A percentile compares a stretch with the other conserved stretches of the same genome.
Conservation (phyloP, 306 rosid genomes). For the Vicia faba region DNA sequence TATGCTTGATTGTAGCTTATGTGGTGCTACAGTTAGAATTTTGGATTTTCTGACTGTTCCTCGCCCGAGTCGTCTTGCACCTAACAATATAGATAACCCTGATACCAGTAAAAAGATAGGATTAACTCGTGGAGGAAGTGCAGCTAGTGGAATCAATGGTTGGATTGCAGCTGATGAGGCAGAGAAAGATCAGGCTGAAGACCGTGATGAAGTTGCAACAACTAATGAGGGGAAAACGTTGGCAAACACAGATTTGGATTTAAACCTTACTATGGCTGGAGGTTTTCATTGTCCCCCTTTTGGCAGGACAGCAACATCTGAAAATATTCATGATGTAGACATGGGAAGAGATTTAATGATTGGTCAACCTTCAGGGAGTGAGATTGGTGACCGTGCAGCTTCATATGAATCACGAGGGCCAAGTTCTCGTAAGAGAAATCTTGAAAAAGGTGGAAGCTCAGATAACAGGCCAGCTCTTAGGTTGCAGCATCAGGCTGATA, state of each 20-base stretch:
- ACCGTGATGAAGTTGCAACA: conserved; percentile 96
- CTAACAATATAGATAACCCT: conserved; percentile 76
- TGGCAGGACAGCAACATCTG: conserved; percentile 69
- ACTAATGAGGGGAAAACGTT: conserved; percentile 59
- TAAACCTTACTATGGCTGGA: conserved; percentile 93
- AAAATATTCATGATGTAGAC: conserved; percentile 67
- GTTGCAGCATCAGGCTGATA: conserved; percentile 95
- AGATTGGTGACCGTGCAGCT: conserved; percentile 95
- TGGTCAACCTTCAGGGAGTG: conserved; percentile 97
- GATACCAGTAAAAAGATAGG: conserved; percentile 90
- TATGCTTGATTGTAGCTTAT: conserved; percentile 88
- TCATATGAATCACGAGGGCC: conserved; percentile 99
- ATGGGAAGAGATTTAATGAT: conserved; percentile 99
- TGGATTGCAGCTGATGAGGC: conserved; percentile 88
- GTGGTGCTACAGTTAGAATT: conserved; percentile 91
- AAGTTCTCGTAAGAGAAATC: conserved; percentile 88
- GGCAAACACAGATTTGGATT: conserved; percentile 69
- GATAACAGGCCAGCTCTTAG: conserved; percentile 68
- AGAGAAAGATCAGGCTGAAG: conserved; percentile 87
- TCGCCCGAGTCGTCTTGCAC: conserved; percentile 75
- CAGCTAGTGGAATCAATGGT: conserved; percentile 98
- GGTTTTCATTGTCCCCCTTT: conserved; percentile 59
- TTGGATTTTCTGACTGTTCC: conserved; percentile 78
- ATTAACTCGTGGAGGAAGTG: conserved; percentile 96
- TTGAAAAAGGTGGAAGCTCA: conserved; percentile 90